A percentile compares a stretch with the other conserved stretches of the same genome.
Evolutionary conservation across 192 early-diverging fungal genomes (phyloP).

Genomic region (Podila epigama): DNA sequence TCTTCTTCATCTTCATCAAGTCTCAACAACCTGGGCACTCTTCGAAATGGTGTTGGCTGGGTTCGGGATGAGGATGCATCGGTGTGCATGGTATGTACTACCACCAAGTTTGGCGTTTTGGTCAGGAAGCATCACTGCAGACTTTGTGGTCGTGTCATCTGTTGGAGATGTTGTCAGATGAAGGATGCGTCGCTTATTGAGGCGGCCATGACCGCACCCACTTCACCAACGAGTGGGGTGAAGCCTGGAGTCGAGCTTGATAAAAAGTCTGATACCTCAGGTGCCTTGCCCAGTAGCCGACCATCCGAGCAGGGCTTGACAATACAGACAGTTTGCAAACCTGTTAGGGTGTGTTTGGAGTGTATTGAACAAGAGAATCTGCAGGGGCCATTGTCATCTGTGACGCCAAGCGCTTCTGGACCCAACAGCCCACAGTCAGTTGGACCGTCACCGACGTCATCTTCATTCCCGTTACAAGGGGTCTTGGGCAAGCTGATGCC

Average conservation of each 20-base stretch:
- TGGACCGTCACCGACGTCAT: not conserved
- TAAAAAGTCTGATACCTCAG: not conserved
- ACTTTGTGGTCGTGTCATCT: slow-evolving; percentile 72
- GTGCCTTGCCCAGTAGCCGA: not conserved
- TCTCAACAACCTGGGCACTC: slow-evolving; percentile 4
- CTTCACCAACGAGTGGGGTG: not conserved
- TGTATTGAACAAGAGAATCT: slow-evolving; percentile 32
- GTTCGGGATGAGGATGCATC: slow-evolving; percentile 47
- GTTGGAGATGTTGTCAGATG: slow-evolving; percentile 64
- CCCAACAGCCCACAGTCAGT: slow-evolving; percentile 4
- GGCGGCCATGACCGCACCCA: not conserved
- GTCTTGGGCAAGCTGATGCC: slow-evolving; percentile 26
- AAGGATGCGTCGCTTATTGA: slow-evolving; percentile 19
- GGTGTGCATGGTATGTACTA: slow-evolving; percentile 43
- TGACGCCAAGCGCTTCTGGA: not conserved
- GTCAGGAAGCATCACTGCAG: slow-evolving; percentile 72
- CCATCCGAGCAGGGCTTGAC: not conserved
- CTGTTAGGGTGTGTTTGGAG: slow-evolving; percentile 32
- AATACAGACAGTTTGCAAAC: slow-evolving; percentile 9
- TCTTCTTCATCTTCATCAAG: slow-evolving; percentile 3
- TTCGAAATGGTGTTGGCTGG: slow-evolving; percentile 31
- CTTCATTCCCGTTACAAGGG: slow-evolving; percentile 24
- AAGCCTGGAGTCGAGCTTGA: not conserved
- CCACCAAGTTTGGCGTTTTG: slow-evolving; percentile 40
- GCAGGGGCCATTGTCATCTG: not conserved